Conservation (phyloP, 2,329 filamentous ascomycete genomes). For the Fusarium chuoi region DNA sequence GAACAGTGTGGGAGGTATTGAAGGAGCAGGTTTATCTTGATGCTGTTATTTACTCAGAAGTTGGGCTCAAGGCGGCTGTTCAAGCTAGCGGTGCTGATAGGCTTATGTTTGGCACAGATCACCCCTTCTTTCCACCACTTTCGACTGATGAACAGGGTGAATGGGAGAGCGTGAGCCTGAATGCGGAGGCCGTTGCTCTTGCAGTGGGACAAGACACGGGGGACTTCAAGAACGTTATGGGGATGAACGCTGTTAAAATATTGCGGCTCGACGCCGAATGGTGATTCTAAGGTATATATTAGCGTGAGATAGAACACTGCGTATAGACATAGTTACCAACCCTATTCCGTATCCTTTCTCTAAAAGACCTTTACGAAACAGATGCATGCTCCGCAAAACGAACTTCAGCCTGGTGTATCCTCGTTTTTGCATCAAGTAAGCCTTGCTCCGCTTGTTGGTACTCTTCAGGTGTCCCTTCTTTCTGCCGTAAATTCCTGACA, state of each 20-base stretch:
- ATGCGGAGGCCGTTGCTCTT: slow-evolving; percentile 62
- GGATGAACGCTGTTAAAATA: slow-evolving; percentile 67
- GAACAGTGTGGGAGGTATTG: slow-evolving; percentile 67
- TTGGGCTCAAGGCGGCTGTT: slow-evolving; percentile 77
- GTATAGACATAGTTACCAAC: slow-evolving; percentile 37
- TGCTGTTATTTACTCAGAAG: slow-evolving; percentile 83
- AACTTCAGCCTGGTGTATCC: slow-evolving; percentile 53
- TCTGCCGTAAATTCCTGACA: slow-evolving; percentile 47
- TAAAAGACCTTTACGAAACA: slow-evolving; percentile 6
- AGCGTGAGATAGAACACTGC: slow-evolving; percentile 30
- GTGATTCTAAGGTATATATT: slow-evolving; percentile 36
- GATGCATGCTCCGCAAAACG: slow-evolving; percentile 48
- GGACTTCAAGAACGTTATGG: slow-evolving; percentile 65
- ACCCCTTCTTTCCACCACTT: slow-evolving; percentile 86
- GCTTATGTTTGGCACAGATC: slow-evolving; percentile 84
- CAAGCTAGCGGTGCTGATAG: slow-evolving; percentile 74
- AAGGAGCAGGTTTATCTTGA: slow-evolving; percentile 85
- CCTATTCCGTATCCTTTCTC: slow-evolving; percentile 15
- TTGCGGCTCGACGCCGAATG: slow-evolving; percentile 50
- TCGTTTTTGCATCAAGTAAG: slow-evolving; percentile 46
- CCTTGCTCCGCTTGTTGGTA: slow-evolving; percentile 45
- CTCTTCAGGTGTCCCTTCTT: slow-evolving; percentile 40
- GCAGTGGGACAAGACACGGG: slow-evolving; percentile 59
- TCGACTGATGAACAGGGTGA: slow-evolving; percentile 68
- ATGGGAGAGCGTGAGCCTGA: slow-evolving; percentile 74